Evolutionary conservation across 257 asterid genomes (phyloP).

Genomic region (Solanum dulcamara): DNA sequence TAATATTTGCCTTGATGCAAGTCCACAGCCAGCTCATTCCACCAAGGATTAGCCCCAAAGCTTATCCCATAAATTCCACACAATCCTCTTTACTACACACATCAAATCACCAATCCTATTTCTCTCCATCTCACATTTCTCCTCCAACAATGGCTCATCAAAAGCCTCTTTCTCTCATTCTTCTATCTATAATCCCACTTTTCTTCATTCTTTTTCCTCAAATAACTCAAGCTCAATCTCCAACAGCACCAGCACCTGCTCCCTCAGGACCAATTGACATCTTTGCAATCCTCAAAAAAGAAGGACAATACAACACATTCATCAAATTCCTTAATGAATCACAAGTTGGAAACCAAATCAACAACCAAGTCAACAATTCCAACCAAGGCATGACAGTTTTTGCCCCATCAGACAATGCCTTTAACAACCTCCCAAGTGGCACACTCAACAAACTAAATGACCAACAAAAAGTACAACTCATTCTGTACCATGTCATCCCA

Average conservation of each 20-base stretch:
- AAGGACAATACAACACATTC: constrained; percentile 40
- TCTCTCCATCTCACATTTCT: background rate
- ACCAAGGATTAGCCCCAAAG: constrained; percentile 23
- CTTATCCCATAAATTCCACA: constrained; percentile 13
- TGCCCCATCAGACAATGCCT: constrained; percentile 83
- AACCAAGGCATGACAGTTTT: constrained; percentile 66
- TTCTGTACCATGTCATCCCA: constrained; percentile 57
- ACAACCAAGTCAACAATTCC: constrained; percentile 71
- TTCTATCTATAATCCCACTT: constrained; percentile 13
- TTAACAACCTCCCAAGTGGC: constrained; percentile 64
- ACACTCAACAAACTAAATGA: constrained; percentile 50
- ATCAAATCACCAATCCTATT: background rate
- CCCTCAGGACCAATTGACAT: constrained; percentile 62
- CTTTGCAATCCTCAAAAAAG: constrained; percentile 47
- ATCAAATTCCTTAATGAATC: constrained; percentile 42
- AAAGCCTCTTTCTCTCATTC: constrained; percentile 8
- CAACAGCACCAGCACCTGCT: constrained; percentile 47
- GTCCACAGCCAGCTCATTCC: constrained; percentile 52
- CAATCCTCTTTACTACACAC: background rate
- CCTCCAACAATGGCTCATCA: constrained; percentile 29
- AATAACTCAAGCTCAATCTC: constrained; percentile 24
- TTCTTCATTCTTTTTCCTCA: constrained; percentile 10
- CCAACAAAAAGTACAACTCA: constrained; percentile 62
- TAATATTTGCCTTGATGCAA: constrained; percentile 17
- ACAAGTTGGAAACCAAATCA: constrained; percentile 51